Evolutionary conservation across 1,139 yeast genomes (phyloP).

Genomic region (Entelexis sorbosivorans): DNA sequence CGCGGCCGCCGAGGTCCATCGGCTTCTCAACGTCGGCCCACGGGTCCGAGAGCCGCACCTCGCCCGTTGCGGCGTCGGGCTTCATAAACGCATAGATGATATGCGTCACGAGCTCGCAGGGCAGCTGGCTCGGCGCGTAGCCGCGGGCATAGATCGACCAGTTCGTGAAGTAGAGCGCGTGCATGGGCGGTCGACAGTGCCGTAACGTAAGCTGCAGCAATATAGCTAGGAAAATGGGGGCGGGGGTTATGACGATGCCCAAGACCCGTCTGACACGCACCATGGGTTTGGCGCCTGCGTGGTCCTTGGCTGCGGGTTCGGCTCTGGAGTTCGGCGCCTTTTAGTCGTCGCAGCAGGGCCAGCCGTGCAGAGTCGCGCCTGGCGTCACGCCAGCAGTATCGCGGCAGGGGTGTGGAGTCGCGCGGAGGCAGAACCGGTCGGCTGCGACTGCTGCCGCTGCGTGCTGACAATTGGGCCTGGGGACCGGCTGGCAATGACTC

Average conservation of each 20-base stretch:
- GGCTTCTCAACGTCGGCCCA: slow-evolving; percentile 50
- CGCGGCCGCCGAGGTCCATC: slow-evolving; percentile 28
- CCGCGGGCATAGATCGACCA: slow-evolving; percentile 67
- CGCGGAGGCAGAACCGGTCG: too few relatives aligned
- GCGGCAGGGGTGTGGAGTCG: too few relatives aligned
- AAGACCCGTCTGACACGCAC: too few relatives aligned
- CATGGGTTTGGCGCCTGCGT: neutral
- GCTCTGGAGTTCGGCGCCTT: neutral
- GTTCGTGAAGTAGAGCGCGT: slow-evolving; percentile 30
- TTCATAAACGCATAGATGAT: slow-evolving; percentile 67
- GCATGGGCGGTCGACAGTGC: neutral
- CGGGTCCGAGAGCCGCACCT: slow-evolving; percentile 44
- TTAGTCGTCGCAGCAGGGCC: neutral
- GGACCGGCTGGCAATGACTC: neutral
- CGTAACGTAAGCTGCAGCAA: slow-evolving; percentile 2
- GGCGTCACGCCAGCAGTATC: too few relatives aligned
- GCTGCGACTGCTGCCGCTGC: neutral
- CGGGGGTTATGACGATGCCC: neutral
- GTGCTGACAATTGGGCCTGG: neutral
- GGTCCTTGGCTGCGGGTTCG: too few relatives aligned
- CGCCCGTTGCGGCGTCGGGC: slow-evolving; percentile 46
- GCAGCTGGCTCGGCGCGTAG: slow-evolving; percentile 59
- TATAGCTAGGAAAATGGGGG: neutral
- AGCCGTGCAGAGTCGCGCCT: too few relatives aligned
- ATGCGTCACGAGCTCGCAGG: slow-evolving; percentile 47